Base-by-base conservation (phyloP, 169 alveolate genomes). In the Plasmodium gonderi region DNA sequence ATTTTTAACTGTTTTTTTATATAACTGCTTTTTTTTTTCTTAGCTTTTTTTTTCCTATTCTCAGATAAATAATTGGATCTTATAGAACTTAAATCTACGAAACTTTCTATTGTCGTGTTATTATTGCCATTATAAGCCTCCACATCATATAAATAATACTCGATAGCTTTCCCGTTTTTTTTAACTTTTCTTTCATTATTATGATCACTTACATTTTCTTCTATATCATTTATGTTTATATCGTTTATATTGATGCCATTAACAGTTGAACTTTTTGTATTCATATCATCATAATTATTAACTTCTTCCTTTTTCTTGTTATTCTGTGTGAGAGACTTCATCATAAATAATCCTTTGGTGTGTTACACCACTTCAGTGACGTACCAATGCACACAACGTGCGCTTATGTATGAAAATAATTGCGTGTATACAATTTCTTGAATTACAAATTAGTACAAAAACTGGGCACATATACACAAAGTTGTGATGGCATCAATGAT, bases 151-250 rank as follows among this genome's bases (percentile, higher is more conserved):
- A 81, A 68, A 81, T 81, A 68, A 81, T 81, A 81, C 60, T 81
- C 91, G 8, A 81, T 67, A 33, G 80, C 45, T 45, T 81, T 81
- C 36, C 40, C 75, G 6, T 67, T 68, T 68, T 81, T 68, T 23
- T 81, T 81, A n/a, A 9, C 47, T 45, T 68, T 69, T 26, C 51
- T 17, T 44, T 65, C 54, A 44, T 81, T 44, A n/a, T 29, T 31
- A 74, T 60, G 38, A n/a, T 68, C 80, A 29, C 17, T 81, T 81
- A 81, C 20, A 67, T 68, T 81, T 81, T 81, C 91, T 29, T 81
- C 91, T 68, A 81, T 81, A 47, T 81, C 91, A 54, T 81, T 81
- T 81, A 81, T 81, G 54, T 81, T 81, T 81, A 81, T 81, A 54
- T 81, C 91, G 76, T 26, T 81, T 14, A 81, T 81, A 17, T 44